Percentiles rank a stretch among this genome's conserved stretches.
Evolutionary conservation across 768 basidiomycete genomes (phyloP).

Genomic region (Amanita pseudoporphyria): DNA sequence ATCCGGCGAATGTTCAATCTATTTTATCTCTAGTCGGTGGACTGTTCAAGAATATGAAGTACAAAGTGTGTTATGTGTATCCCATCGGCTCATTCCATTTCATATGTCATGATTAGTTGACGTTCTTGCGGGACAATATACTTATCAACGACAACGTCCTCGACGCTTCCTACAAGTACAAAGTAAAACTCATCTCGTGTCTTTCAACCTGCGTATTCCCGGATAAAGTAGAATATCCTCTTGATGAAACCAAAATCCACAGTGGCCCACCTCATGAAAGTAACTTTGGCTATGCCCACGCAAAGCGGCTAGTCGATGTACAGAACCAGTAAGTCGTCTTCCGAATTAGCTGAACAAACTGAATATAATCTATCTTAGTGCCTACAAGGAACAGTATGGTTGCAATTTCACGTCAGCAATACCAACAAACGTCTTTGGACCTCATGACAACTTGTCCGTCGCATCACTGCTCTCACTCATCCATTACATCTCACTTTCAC

Average conservation of each 20-base stretch:
- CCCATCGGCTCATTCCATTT: background rate
- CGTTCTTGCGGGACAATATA: conserved; percentile 90
- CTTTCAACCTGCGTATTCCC: conserved; percentile 97
- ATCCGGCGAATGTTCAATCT: conserved; percentile 7
- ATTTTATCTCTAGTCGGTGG: conserved; percentile 62
- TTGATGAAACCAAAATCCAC: conserved; percentile 91
- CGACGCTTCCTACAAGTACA: conserved; percentile 56
- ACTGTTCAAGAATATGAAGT: conserved; percentile 92
- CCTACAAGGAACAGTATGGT: conserved; percentile 93
- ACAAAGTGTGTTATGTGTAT: conserved; percentile 45
- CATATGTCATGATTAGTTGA: conserved; percentile 37
- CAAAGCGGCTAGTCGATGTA: conserved; percentile 92
- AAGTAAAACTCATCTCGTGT: conserved; percentile 75
- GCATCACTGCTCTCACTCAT: background rate
- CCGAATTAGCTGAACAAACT: background rate
- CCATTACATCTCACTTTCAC: conserved; percentile 5
- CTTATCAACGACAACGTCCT: conserved; percentile 95
- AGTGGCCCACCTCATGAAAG: conserved; percentile 85
- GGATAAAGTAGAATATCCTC: conserved; percentile 87
- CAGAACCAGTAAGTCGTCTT: conserved; percentile 71
- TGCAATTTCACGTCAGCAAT: conserved; percentile 95
- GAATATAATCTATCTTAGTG: conserved; percentile 32
- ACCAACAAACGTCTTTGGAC: conserved; percentile 96
- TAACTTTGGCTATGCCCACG: conserved; percentile 96
- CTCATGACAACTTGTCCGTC: conserved; percentile 82